These are phyloP conservation scores for Daldinia sp. DNA, from an alignment of 2,329 filamentous ascomycete species.

Conservation along the genomic window DNA sequence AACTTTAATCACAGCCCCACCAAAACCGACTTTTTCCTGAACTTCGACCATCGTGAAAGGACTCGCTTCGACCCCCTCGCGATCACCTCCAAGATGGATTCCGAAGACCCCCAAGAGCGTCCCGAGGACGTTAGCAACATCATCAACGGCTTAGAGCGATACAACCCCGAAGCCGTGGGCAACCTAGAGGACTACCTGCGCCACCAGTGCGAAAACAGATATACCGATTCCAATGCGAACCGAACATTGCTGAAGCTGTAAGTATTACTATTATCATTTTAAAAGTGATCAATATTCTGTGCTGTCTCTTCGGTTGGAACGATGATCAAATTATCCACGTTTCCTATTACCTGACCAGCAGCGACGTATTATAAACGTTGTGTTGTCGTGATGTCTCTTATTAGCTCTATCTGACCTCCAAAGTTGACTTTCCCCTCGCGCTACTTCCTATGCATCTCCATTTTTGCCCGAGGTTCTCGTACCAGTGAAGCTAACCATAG, in stretches of 20 bases:
- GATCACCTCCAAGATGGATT: conserved; percentile 62
- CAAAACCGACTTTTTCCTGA: conserved; percentile 39
- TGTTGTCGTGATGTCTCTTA: conserved; percentile 71
- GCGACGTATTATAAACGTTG: conserved; percentile 63
- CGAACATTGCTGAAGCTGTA: conserved; percentile 96
- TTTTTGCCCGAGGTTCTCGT: background rate
- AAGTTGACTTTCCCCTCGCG: conserved; percentile 1
- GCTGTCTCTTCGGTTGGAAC: conserved; percentile 50
- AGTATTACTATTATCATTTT: conserved; percentile 54
- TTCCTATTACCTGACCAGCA: conserved; percentile 95
- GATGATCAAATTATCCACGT: conserved; percentile 85
- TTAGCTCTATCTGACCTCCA: conserved; percentile 76
- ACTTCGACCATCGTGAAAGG: conserved; percentile 38
- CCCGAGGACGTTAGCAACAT: conserved; percentile 92
- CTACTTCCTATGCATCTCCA: background rate
- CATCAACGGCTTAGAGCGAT: conserved; percentile 95
- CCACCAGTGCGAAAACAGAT: conserved; percentile 94
- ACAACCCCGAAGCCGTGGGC: conserved; percentile 96
- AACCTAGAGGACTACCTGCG: conserved; percentile 94
- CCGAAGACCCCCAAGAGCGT: conserved; percentile 89
- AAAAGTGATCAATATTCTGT: no score
- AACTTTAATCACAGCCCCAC: conserved; percentile 41
- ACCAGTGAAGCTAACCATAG: conserved; percentile 6
- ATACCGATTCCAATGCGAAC: conserved; percentile 96
- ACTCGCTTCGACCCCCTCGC: conserved; percentile 28